phyloP scores from a whole-genome alignment of 345 rosid genomes.

The Anastatica hierochuntica region DNA sequence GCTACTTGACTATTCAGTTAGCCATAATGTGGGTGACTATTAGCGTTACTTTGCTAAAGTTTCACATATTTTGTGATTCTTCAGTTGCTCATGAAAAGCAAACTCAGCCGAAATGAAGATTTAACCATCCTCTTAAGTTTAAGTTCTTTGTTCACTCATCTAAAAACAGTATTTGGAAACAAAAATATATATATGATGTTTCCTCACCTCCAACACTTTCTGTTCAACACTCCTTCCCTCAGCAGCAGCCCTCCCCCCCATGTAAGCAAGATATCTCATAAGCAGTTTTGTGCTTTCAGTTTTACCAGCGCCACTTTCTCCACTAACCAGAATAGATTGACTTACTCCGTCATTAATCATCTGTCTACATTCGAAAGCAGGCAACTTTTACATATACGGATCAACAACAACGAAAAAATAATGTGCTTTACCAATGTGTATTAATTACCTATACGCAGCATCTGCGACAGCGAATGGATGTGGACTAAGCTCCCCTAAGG shows the following conservation, averaged over 20 bases:
- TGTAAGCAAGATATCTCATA: slow-evolving; percentile 91
- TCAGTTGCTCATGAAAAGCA: no score
- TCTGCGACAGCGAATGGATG: slow-evolving; percentile 97
- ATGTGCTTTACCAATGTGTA: background rate
- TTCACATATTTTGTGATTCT: no score
- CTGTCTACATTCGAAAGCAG: slow-evolving; percentile 35
- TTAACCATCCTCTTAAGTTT: no score
- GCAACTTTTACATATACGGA: background rate
- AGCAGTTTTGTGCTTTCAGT: slow-evolving; percentile 90
- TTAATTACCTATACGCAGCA: slow-evolving; percentile 74
- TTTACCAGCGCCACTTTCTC: slow-evolving; percentile 99
- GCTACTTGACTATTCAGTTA: no score
- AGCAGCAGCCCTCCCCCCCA: slow-evolving; percentile 87
- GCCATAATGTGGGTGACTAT: no score
- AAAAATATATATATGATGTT: background rate
- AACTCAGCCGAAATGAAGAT: no score
- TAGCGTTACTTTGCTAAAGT: no score
- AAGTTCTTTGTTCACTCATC: no score
- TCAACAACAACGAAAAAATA: background rate
- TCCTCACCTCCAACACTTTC: slow-evolving; percentile 76
- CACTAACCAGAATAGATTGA: no score
- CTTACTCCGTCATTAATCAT: slow-evolving; percentile 79
- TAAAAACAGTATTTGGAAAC: no score
- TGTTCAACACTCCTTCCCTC: slow-evolving; percentile 93
- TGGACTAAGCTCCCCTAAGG: slow-evolving; percentile 86